Percentiles rank a stretch among this genome's conserved stretches.
These are phyloP conservation scores for Taiozyma onychis DNA, from an alignment of 1,139 yeast species.

Conservation along the genomic window DNA sequence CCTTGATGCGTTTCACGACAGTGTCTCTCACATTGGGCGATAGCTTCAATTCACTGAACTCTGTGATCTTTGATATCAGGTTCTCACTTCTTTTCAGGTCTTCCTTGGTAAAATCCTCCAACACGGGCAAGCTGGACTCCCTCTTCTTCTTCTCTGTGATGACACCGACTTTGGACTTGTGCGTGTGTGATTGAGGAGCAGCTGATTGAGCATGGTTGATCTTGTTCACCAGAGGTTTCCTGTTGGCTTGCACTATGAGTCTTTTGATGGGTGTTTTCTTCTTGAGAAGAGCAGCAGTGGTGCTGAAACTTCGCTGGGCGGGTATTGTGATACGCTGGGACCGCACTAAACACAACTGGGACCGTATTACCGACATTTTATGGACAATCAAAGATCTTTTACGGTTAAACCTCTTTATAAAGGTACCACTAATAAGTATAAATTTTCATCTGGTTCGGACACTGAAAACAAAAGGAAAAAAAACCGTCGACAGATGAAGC, in stretches of 20 bases:
- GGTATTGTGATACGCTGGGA: background rate
- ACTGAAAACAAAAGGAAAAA: too few species aligned
- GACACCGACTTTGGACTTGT: background rate
- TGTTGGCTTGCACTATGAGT: slow-evolving; percentile 6
- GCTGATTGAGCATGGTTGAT: background rate
- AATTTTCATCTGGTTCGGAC: too few species aligned
- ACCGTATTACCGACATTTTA: too few species aligned
- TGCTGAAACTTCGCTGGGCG: background rate
- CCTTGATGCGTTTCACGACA: slow-evolving; percentile 51
- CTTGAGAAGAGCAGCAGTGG: slow-evolving; percentile 1
- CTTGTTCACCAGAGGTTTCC: background rate
- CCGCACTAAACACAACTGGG: background rate
- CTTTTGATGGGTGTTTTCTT: slow-evolving; percentile 16
- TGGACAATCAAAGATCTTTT: too few species aligned
- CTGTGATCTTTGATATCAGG: slow-evolving; percentile 43
- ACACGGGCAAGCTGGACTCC: slow-evolving; percentile 25
- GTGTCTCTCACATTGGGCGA: slow-evolving; percentile 64
- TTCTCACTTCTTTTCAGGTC: slow-evolving; percentile 29
- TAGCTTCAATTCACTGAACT: slow-evolving; percentile 61
- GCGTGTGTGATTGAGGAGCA: background rate
- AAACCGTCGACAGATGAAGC: too few species aligned
- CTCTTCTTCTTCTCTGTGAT: slow-evolving; percentile 2
- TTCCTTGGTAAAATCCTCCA: slow-evolving; percentile 26
- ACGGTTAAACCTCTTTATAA: too few species aligned
- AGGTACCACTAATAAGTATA: too few species aligned